Evolutionary conservation across 352 stramenopile genomes (phyloP).

Genomic region (Thraustochytrium sp.): DNA sequence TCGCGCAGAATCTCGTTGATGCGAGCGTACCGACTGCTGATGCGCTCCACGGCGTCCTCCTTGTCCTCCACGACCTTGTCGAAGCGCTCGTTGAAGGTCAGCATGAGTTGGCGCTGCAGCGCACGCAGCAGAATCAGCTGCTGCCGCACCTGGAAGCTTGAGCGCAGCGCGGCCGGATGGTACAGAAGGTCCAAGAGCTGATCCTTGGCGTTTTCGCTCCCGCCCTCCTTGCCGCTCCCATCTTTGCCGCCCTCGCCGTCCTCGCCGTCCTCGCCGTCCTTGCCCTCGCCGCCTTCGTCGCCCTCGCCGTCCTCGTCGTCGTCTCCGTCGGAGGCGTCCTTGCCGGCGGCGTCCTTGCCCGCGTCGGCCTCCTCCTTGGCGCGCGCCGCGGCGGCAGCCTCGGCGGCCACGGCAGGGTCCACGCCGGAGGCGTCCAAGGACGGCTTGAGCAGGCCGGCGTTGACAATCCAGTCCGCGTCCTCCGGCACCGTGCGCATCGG

Average conservation of each 20-base stretch:
- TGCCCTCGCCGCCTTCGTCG: neutral
- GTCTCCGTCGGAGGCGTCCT: constrained; percentile 8
- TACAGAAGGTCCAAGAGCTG: constrained; percentile 70
- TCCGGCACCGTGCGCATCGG: constrained; percentile 40
- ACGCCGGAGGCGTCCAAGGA: constrained; percentile 5
- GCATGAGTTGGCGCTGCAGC: constrained; percentile 63
- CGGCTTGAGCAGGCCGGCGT: constrained; percentile 48
- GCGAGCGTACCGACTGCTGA: constrained; percentile 75
- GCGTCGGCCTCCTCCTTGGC: neutral
- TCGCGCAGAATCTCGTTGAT: constrained; percentile 76
- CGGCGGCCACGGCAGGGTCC: neutral
- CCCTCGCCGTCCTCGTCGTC: no score
- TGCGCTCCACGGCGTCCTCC: constrained; percentile 69
- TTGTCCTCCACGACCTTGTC: constrained; percentile 66
- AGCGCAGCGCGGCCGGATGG: constrained; percentile 70
- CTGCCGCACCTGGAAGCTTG: constrained; percentile 67
- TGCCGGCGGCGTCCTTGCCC: constrained; percentile 46
- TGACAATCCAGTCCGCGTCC: constrained; percentile 52
- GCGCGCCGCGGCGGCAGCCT: constrained; percentile 47
- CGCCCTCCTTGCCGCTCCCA: neutral
- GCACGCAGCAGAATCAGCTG: constrained; percentile 73
- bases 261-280: neutral
- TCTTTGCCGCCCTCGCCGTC: neutral
- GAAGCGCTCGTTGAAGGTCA: constrained; percentile 77
- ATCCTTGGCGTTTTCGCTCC: constrained; percentile 11